Base-by-base conservation (phyloP, 108 stramenopile species). In the Discostella stelligeroides region DNA sequence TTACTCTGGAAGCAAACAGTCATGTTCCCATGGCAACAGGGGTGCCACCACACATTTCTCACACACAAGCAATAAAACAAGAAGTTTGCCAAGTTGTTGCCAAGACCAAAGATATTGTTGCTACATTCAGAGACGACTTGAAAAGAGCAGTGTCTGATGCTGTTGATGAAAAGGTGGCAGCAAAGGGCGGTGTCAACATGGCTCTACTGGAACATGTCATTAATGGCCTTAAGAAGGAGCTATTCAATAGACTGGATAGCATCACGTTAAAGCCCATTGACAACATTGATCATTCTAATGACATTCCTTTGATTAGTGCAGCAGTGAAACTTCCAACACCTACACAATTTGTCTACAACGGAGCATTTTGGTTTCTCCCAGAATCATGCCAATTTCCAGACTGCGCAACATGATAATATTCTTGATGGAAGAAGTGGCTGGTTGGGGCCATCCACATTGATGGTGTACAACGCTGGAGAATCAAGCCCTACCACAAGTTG, bases 1-100 rank as follows among this genome's bases (percentile, higher is more conserved):
- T 73, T 4, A 72, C 75, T 15, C 39, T 67, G 20, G 75, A 76
- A n/a, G 58, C 70, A 17, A 77, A 63, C 28, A 47, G 42, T 23
- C 49, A 75, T 55, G 69, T 75, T 15, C 70, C 59, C 9, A 18
- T 9, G 20, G 65, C 75, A 8, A 76, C 81, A 25, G 74, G 81
- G 14, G 42, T 76, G 13, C 81, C 75, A 23, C 81, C 81, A 37
- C 63, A 72, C 24, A 55, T 76, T n/a, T 10, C 28, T 21, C 58
- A 60, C 13, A 9, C n/a, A 28, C 51, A 55, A 29, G 39, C 38
- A n/a, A 68, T 59, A 20, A 65, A n/a, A n/a, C n/a, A 65, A 13
- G 64, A 65, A 9, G 45, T 65, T 17, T 49, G 14, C 21, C 25
- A 54, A 46, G 47, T 55, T 20, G 55, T 53, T 27, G 17, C 17